These are phyloP conservation scores for Lonicera japonica DNA, from an alignment of 129 eudicot genomes.

Conservation along the genomic window DNA sequence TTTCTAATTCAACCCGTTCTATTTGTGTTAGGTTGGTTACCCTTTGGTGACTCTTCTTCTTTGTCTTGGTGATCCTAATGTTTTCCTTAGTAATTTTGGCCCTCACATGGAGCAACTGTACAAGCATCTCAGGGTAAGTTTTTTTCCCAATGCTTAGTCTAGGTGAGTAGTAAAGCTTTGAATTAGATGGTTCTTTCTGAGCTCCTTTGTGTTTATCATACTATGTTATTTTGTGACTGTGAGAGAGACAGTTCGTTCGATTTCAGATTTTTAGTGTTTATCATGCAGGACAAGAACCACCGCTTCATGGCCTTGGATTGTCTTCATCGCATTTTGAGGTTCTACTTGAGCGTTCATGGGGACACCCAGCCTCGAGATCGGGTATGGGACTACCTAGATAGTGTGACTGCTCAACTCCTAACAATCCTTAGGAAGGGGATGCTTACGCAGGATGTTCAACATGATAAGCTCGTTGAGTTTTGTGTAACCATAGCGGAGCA, in stretches of 20 bases:
- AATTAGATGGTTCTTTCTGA: constrained; percentile 5
- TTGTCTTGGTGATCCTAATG: constrained; percentile 90
- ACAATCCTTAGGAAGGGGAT: constrained; percentile 79
- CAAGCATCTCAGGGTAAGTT: constrained; percentile 84
- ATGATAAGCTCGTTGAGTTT: constrained; percentile 94
- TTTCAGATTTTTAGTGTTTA: constrained; percentile 6
- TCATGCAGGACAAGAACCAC: constrained; percentile 90
- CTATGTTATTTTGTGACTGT: background rate
- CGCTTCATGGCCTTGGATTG: constrained; percentile 98
- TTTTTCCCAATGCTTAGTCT: constrained; percentile 1
- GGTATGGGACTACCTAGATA: constrained; percentile 97
- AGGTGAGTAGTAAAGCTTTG: constrained; percentile 1
- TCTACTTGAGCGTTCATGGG: constrained; percentile 87
- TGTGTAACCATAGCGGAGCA: constrained; percentile 97
- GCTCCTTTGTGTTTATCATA: background rate
- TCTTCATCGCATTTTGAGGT: constrained; percentile 90
- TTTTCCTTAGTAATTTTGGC: constrained; percentile 76
- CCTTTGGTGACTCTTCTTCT: constrained; percentile 98
- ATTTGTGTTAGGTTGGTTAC: constrained; percentile 62
- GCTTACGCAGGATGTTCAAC: constrained; percentile 98
- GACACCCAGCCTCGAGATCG: constrained; percentile 83
- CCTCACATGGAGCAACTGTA: constrained; percentile 94
- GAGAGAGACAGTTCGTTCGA: constrained; percentile 1
- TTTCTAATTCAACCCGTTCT: background rate
- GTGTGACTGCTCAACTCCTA: constrained; percentile 95